Evolutionary conservation across 768 basidiomycete genomes (phyloP).

Genomic region (Vararia minispora): DNA sequence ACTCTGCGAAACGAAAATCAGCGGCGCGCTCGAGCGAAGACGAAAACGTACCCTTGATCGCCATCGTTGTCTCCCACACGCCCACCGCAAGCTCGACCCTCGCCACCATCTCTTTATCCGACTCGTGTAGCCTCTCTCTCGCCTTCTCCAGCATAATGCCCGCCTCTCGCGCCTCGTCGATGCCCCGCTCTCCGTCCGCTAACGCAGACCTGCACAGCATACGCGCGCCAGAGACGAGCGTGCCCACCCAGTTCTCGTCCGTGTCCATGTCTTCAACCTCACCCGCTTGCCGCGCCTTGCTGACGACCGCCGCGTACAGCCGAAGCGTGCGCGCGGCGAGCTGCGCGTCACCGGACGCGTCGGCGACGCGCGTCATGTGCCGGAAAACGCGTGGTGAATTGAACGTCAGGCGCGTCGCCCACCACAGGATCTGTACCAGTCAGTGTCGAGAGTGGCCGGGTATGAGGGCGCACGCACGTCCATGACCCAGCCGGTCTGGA

Average conservation of each 20-base stretch:
- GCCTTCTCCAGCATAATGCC: slow-evolving; percentile 50
- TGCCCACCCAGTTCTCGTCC: slow-evolving; percentile 65
- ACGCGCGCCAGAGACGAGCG: slow-evolving; percentile 63
- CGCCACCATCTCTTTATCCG: slow-evolving; percentile 44
- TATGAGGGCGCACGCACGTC: slow-evolving; percentile 42
- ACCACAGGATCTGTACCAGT: slow-evolving; percentile 65
- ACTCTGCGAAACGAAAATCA: slow-evolving; percentile 32
- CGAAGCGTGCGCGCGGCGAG: slow-evolving; percentile 67
- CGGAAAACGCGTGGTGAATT: slow-evolving; percentile 80
- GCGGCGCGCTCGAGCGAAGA: no score
- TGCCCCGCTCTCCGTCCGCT: slow-evolving; percentile 20
- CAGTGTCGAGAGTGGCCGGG: background rate
- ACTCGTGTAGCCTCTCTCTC: slow-evolving; percentile 35
- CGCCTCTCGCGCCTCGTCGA: slow-evolving; percentile 55
- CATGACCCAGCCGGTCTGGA: slow-evolving; percentile 65
- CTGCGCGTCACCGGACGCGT: slow-evolving; percentile 43
- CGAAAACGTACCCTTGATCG: slow-evolving; percentile 45
- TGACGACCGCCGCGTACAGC: slow-evolving; percentile 76
- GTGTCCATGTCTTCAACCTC: slow-evolving; percentile 45
- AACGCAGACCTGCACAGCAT: slow-evolving; percentile 55
- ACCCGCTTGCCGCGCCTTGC: slow-evolving; percentile 65
- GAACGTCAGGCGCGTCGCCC: slow-evolving; percentile 90
- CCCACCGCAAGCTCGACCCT: slow-evolving; percentile 61
- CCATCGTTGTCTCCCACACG: slow-evolving; percentile 59
- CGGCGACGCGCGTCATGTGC: slow-evolving; percentile 70